A percentile compares a stretch with the other conserved stretches of the same genome.
Evolutionary conservation across 2,329 filamentous ascomycete genomes (phyloP).

Genomic region (Fusarium sp.): DNA sequence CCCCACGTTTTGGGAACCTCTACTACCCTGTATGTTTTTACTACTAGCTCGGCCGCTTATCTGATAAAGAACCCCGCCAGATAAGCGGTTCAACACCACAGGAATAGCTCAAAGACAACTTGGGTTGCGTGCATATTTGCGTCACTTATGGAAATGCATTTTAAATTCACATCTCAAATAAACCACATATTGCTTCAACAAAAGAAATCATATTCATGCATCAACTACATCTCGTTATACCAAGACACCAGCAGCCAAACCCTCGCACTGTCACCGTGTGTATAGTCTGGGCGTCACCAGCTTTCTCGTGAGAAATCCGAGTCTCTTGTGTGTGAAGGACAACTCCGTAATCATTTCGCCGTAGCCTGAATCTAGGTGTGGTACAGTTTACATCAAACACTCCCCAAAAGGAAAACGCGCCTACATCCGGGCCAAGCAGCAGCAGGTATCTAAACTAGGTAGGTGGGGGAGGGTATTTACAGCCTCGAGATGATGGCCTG

Average conservation of each 20-base stretch:
- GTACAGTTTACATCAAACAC: slow-evolving; percentile 49
- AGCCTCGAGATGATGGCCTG: slow-evolving; percentile 84
- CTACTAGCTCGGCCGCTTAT: not conserved
- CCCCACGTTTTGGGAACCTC: not conserved
- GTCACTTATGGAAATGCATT: no score
- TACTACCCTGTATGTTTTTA: not conserved
- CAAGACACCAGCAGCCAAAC: slow-evolving; percentile 4
- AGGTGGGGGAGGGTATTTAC: slow-evolving; percentile 53
- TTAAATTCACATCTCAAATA: no score
- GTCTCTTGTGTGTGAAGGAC: slow-evolving; percentile 19
- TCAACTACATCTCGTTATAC: not conserved
- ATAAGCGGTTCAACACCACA: not conserved
- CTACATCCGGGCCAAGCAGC: slow-evolving; percentile 33
- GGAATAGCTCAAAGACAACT: not conserved
- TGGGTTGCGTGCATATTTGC: not conserved
- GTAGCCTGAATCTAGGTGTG: slow-evolving; percentile 46
- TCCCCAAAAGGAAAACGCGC: slow-evolving; percentile 41
- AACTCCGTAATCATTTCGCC: slow-evolving; percentile 48
- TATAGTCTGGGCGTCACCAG: slow-evolving; percentile 16
- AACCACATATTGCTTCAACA: not conserved
- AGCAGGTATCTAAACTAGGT: slow-evolving; percentile 44
- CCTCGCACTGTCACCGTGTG: slow-evolving; percentile 15
- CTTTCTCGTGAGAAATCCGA: slow-evolving; percentile 25
- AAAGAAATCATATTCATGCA: not conserved
- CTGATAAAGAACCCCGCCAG: not conserved